Percentiles rank a stretch among this genome's conserved stretches.
Evolutionary conservation across 1,284 basidiomycete species (phyloP).

Genomic region (Microbotryum scabiosae): DNA sequence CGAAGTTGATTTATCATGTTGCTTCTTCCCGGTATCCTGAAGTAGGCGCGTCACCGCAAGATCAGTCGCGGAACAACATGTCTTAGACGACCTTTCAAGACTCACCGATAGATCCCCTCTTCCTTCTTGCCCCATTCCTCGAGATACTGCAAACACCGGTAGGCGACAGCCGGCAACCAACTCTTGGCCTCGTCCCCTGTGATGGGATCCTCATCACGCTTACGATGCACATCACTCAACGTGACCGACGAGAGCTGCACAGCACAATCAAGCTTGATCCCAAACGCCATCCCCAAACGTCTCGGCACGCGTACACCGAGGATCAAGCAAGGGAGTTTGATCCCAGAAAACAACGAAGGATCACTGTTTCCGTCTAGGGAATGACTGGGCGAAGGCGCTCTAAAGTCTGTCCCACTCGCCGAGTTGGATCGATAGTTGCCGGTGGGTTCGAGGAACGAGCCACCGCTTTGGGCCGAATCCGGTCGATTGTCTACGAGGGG

Average conservation of each 20-base stretch:
- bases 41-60: not conserved
- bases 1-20: conserved; percentile 10
- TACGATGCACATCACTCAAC: not conserved
- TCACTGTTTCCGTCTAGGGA: not conserved
- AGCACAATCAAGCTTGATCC: conserved; percentile 4
- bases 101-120: conserved; percentile 67
- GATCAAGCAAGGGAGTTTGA: conserved; percentile 10
- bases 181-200: conserved; percentile 49
- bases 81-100: conserved; percentile 14
- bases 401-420: not conserved
- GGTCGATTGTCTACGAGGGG: not conserved
- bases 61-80: no score
- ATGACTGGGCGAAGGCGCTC: not conserved
- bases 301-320: conserved; percentile 11
- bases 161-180: conserved; percentile 59
- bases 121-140: conserved; percentile 69
- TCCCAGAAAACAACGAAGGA: not conserved
- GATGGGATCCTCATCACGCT: conserved; percentile 5
- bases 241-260: conserved; percentile 4
- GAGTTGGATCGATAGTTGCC: not conserved
- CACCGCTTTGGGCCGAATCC: not conserved
- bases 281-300: conserved; percentile 9
- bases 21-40: conserved; percentile 13
- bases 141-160: conserved; percentile 69
- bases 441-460: conserved; percentile 5